These are phyloP conservation scores for Magnusiomyces clavatus DNA, from an alignment of 1,139 yeast genomes.

Conservation along the genomic window DNA sequence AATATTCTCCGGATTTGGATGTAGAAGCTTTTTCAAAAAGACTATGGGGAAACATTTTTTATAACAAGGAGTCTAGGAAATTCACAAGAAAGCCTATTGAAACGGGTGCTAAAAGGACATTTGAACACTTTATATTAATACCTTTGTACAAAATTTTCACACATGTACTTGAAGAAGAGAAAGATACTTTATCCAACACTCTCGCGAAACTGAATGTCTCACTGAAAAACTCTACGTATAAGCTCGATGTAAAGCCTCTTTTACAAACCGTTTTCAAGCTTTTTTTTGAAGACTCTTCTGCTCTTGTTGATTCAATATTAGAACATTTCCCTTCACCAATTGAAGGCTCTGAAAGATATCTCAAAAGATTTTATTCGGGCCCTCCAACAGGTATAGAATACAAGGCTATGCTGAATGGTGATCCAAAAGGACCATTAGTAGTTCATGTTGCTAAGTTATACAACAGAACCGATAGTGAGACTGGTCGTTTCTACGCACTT, in stretches of 20 bases:
- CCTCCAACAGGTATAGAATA: slow-evolving; percentile 19
- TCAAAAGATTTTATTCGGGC: slow-evolving; percentile 25
- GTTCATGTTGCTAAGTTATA: slow-evolving; percentile 59
- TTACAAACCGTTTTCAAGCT: slow-evolving; percentile 46
- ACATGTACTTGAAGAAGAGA: slow-evolving; percentile 49
- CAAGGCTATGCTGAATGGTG: slow-evolving; percentile 27
- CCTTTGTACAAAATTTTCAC: slow-evolving; percentile 77
- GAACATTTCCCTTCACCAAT: slow-evolving; percentile 38
- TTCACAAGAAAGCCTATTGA: slow-evolving; percentile 39
- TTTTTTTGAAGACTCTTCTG: slow-evolving; percentile 48
- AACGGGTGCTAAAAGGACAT: slow-evolving; percentile 41
- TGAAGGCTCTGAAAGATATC: slow-evolving; percentile 23
- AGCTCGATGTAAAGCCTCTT: slow-evolving; percentile 50
- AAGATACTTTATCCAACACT: slow-evolving; percentile 36
- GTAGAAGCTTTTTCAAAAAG: slow-evolving; percentile 41
- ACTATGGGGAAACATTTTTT: slow-evolving; percentile 76
- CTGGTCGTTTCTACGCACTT: slow-evolving; percentile 40
- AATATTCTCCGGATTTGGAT: slow-evolving; percentile 32
- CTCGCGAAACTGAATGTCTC: slow-evolving; percentile 36
- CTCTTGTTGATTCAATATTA: slow-evolving; percentile 47
- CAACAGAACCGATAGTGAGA: slow-evolving; percentile 41
- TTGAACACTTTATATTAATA: slow-evolving; percentile 59
- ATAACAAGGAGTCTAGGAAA: slow-evolving; percentile 36
- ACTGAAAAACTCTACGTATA: slow-evolving; percentile 26
- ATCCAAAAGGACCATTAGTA: slow-evolving; percentile 38